phyloP scores from a whole-genome alignment of 2,329 filamentous ascomycete genomes.

The Paecilomyces formosus region DNA sequence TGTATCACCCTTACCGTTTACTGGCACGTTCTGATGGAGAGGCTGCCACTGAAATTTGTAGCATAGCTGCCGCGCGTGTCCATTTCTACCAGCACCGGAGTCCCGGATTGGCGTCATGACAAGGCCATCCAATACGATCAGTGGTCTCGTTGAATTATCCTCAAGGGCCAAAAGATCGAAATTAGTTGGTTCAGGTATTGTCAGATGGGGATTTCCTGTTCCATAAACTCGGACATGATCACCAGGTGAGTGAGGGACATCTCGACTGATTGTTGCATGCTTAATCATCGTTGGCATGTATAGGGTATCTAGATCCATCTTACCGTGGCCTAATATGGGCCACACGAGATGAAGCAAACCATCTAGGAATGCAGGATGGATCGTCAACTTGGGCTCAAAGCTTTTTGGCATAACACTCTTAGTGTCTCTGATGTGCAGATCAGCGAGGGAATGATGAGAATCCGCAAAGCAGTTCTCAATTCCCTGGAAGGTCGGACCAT shows the following conservation, averaged over 20 bases:
- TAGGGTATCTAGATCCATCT: slow-evolving; percentile 20
- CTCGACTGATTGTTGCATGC: slow-evolving; percentile 14
- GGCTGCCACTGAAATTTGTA: too few relatives aligned
- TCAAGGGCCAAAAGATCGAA: too few relatives aligned
- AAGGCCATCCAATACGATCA: too few relatives aligned
- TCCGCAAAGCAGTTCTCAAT: slow-evolving; percentile 40
- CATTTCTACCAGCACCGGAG: too few relatives aligned
- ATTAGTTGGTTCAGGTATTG: neutral
- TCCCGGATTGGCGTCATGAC: too few relatives aligned
- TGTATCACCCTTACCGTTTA: too few relatives aligned
- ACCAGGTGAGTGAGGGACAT: slow-evolving; percentile 10
- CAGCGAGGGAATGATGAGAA: slow-evolving; percentile 13
- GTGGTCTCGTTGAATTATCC: too few relatives aligned
- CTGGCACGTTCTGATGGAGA: too few relatives aligned
- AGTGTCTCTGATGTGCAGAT: slow-evolving; percentile 38
- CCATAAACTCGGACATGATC: slow-evolving; percentile 10
- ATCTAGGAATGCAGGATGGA: slow-evolving; percentile 44
- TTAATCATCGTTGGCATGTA: slow-evolving; percentile 28
- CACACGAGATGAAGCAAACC: slow-evolving; percentile 20
- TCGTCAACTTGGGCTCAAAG: slow-evolving; percentile 36
- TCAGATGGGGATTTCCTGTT: slow-evolving; percentile 4
- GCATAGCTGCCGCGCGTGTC: too few relatives aligned
- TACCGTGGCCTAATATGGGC: slow-evolving; percentile 25
- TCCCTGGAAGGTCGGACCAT: slow-evolving; percentile 47
- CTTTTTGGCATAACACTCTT: slow-evolving; percentile 38